Percentiles rank a stretch among this genome's conserved stretches.
Conservation (phyloP, 306 rosid genomes). For the Prunus mume region DNA sequence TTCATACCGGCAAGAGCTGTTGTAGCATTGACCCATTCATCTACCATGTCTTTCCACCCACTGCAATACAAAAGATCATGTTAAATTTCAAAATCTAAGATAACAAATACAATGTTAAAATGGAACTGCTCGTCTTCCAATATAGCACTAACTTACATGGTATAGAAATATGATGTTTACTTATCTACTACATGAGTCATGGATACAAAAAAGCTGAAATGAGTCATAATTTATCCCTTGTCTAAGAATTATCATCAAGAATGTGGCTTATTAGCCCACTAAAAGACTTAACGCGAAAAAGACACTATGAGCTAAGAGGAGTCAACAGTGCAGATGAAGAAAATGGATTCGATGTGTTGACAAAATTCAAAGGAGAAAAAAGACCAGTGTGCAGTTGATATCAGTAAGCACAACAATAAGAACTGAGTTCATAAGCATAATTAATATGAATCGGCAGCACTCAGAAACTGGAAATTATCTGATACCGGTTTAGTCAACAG, state of each 20-base stretch:
- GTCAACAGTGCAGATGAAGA: not conserved
- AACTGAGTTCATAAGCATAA: not conserved
- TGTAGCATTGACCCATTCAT: constrained; percentile 68
- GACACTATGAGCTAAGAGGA: not conserved
- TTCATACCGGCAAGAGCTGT: constrained; percentile 39
- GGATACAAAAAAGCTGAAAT: not conserved
- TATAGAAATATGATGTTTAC: not conserved
- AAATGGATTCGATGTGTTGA: not conserved
- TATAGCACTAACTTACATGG: not conserved
- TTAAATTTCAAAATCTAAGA: constrained; percentile 11
- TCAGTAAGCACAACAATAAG: not conserved
- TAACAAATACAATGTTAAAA: not conserved
- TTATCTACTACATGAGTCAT: not conserved
- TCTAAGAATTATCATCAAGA: not conserved
- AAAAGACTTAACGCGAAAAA: not conserved
- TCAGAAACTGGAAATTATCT: not conserved
- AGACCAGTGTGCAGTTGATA: not conserved
- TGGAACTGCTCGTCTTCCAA: not conserved
- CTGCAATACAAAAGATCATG: constrained; percentile 41
- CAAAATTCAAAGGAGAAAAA: not conserved
- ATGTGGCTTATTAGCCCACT: not conserved
- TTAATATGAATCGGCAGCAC: not conserved
- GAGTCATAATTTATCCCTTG: not conserved
- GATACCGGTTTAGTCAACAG: not conserved
- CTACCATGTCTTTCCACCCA: constrained; percentile 75